These are phyloP conservation scores for Pichia sp. DNA, from an alignment of 1,139 yeast genomes.

Conservation along the genomic window DNA sequence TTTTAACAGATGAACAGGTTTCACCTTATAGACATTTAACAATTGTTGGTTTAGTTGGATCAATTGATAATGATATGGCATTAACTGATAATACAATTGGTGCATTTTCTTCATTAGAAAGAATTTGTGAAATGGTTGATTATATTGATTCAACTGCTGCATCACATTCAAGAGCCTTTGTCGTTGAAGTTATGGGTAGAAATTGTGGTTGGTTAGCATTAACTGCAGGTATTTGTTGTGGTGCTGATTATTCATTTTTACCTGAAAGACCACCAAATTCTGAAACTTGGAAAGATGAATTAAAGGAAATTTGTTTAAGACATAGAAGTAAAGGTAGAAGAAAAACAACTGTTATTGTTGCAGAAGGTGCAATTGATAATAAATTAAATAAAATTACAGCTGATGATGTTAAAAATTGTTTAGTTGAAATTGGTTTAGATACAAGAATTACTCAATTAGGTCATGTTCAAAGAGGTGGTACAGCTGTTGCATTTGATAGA, in stretches of 20 bases:
- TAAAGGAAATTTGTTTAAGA: slow-evolving; percentile 61
- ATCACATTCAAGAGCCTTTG: slow-evolving; percentile 95
- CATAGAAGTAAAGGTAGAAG: slow-evolving; percentile 87
- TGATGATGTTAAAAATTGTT: slow-evolving; percentile 68
- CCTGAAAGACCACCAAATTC: slow-evolving; percentile 83
- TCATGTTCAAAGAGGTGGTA: slow-evolving; percentile 97
- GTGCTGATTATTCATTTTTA: slow-evolving; percentile 89
- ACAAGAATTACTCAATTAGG: slow-evolving; percentile 94
- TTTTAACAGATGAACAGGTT: slow-evolving; percentile 51
- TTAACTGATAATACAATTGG: slow-evolving; percentile 95
- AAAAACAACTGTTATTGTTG: slow-evolving; percentile 91
- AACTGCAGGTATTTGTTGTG: slow-evolving; percentile 92
- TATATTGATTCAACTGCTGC: slow-evolving; percentile 95
- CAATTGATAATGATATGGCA: slow-evolving; percentile 97
- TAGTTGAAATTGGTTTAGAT: slow-evolving; percentile 80
- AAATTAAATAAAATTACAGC: slow-evolving; percentile 77
- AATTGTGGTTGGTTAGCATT: slow-evolving; percentile 98
- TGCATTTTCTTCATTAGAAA: slow-evolving; percentile 85
- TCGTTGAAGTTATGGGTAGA: slow-evolving; percentile 97
- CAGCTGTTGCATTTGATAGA: slow-evolving; percentile 92
- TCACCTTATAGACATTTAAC: slow-evolving; percentile 65
- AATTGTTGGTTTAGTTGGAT: slow-evolving; percentile 93
- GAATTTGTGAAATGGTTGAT: slow-evolving; percentile 91
- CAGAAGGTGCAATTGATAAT: slow-evolving; percentile 92
- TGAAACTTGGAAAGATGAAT: slow-evolving; percentile 66